Base-by-base conservation (phyloP, 2,329 filamentous ascomycete species). In the Colletotrichum gloeosporioides region DNA sequence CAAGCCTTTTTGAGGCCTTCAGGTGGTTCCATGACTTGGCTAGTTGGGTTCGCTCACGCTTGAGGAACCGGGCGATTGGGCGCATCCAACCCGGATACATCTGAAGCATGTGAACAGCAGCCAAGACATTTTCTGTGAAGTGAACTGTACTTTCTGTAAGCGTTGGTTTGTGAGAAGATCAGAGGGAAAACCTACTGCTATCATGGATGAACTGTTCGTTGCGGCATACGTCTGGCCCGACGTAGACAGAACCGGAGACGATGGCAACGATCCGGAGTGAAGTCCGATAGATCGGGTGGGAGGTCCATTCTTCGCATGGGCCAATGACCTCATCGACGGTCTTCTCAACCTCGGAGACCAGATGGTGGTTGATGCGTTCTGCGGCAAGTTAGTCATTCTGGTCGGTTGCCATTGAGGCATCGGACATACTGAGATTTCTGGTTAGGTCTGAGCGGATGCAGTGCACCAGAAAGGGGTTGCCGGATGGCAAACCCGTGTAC, bases 191-290 rank as follows among this genome's bases (percentile, higher is more conserved):
- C 73, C 84, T 84, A 74, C 87, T 87, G 53, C 84, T 84, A 16
- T 84, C 82, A 32, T 87, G 81, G 6, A 88, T 78, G 78, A 87
- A 88, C 22, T 83, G 81, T 53, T 86, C 84, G 8, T 82, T 78
- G n/a, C 84, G 86, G 77, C 85, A 86, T 6, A 87, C 81, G 34
- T 86, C 85, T 2, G 84, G 77, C 18, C 87, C 87, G 22, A 88
- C 81, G 64, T 88, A 88, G n/a, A 88, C 80, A 15, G 84, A 81
- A 6, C 87, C 87, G 0, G 85, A 87, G 4, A 87, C 82, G 44
- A 84, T 84, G 69, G 86, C 86, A 5, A 89, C 85, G 27, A 88
- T 84, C 34, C 85, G 84, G 3, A 88, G 80, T 3, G 88, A 75
- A 16, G 81, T 82, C 16, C 79, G 75, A 78, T 85, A 82, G 61